Base-by-base conservation (phyloP, 805 yeast genomes). In the Wickerhamomyces rabaulensis region DNA sequence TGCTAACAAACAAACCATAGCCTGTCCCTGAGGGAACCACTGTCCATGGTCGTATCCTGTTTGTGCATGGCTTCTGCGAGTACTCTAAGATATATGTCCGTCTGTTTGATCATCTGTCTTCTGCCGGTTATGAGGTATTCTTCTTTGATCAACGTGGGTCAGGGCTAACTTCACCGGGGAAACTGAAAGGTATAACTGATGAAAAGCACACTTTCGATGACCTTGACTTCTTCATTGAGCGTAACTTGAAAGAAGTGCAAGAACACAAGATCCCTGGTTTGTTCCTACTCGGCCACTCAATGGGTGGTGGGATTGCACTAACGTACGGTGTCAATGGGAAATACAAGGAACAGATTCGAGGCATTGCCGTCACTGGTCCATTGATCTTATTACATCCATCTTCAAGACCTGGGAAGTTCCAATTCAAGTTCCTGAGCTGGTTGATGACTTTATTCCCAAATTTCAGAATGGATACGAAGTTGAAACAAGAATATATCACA, bases 131-230 rank as follows among this genome's bases (percentile, higher is more conserved):
- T 59, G 90, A 85, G 55, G 69, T 76, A 0, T 84, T 81, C 60
- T 76, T 77, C 57, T 87, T 78, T 62, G 89, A 82, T 61, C 92
- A 85, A 63, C 70, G 91, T 58, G 95, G 94, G 1, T 78, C 88
- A 9, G 91, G 91, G 3, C 73, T 68, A 44, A 84, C 91, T 0
- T 73, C 80, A 1, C 73, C 76, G 1, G 80, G 79, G 22, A 70
- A 73, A 27, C 58, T 65, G 7, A 67, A 71, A 40, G 92, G 91
- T 9, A 60, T 63, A 22, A 78, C 87, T 1, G 69, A 78, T 56
- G 90, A 84, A 49, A 55, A 52, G 41, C 75, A 75, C 50, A 75
- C 78, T 2, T 80, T 77, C 57, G 68, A 73, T 22, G 91, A 82
- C 58, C 67, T 86, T 54, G 80, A 83, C 46, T 75, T 69, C 55